Evolutionary conservation across 2,329 filamentous ascomycete species (phyloP).

Genomic region (Sporothrix protearum): DNA sequence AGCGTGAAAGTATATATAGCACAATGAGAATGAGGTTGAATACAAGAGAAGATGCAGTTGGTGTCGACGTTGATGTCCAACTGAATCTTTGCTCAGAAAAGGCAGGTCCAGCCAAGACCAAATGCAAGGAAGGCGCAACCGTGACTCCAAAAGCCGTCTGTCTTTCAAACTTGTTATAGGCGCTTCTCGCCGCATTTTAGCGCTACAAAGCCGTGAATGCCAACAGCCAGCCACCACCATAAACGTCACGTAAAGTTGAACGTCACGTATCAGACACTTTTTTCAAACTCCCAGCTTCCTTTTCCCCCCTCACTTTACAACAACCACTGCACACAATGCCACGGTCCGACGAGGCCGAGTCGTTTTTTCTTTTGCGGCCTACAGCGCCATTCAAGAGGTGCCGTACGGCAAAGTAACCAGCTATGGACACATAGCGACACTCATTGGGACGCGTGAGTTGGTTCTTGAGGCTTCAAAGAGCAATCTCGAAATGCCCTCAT

Average conservation of each 20-base stretch:
- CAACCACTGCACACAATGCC: constrained; percentile 48
- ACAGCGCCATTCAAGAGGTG: constrained; percentile 79
- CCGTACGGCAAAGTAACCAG: constrained; percentile 79
- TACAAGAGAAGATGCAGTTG: no score
- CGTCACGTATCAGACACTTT: no score
- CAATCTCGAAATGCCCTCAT: neutral
- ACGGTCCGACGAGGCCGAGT: constrained; percentile 67
- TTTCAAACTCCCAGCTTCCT: neutral
- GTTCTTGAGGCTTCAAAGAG: neutral
- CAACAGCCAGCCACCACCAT: neutral
- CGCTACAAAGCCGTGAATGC: neutral
- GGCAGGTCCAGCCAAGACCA: neutral
- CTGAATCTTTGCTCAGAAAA: neutral
- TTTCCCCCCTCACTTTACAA: neutral
- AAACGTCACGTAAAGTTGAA: no score
- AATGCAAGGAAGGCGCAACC: neutral
- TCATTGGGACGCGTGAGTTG: constrained; percentile 67
- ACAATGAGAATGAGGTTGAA: neutral
- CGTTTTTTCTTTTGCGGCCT: constrained; percentile 76
- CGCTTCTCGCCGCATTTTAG: neutral
- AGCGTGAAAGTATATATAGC: neutral
- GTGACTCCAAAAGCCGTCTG: neutral
- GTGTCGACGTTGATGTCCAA: no score
- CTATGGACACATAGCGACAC: constrained; percentile 75
- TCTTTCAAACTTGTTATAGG: neutral